Base-by-base conservation (phyloP, 108 stramenopile genomes). In the Craspedostauros australis region DNA sequence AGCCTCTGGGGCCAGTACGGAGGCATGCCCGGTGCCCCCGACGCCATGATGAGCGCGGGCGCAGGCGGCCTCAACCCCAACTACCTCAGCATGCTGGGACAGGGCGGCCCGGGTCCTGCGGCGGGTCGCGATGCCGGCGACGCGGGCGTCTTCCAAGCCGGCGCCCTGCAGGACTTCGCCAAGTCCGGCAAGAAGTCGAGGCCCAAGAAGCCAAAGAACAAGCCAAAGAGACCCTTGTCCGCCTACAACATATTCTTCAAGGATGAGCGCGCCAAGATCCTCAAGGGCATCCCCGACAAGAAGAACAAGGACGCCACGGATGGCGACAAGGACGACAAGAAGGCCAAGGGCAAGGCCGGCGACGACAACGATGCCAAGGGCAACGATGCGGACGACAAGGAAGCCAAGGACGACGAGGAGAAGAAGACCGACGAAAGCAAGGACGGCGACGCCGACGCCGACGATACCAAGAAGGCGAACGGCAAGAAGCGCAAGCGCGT, bases 181-280 rank as follows among this genome's bases (percentile, higher is more conserved):
- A 68, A 68, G 41, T 54, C 56, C 25, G 66, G 66, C 33, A 68
- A 68, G 57, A 68, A 68, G 45, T 41, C 66, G 24, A 40, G 66
- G 12, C 66, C 66, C 15, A 68, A 68, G 51, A 68, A 68, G 52
- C 66, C 66, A 30, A 70, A 70, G 61, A 70, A 70, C 56, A 62
- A 62, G 47, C 69, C 69, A 8, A 70, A 70, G 18, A 48, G 61
- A 24, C 69, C 69, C 23, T 62, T 70, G 18, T 62, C 61, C 28
- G 73, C 73, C 0, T 75, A 75, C 68, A 75, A 75, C 42, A 70
- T 75, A 46, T 75, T 75, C 48, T 75, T 75, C 69, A 75, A 65
- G 51, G 68, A 70, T 37, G 64, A 70, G 57, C 57, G 73, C 21
- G 58, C 56, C 38, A 75, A 66, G 44, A 75, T 75, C 14, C 56